Evolutionary conservation across 805 yeast species (phyloP), one percentile per base, ranked within the genome.

Genomic region (Brettanomyces sp.): DNA sequence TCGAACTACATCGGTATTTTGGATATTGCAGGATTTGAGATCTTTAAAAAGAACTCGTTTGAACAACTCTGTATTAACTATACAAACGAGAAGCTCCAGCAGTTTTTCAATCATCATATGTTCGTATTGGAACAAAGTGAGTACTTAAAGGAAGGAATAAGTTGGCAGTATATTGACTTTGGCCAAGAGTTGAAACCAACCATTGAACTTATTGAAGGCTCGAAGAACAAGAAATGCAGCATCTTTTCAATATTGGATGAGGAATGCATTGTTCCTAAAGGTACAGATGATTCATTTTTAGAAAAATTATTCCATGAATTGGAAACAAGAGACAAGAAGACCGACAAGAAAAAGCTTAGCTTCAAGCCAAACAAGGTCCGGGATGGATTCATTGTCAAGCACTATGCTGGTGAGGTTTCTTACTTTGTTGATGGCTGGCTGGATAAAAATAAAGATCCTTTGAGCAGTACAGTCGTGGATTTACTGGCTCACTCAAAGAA

Each of bases 401-500:
- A 93, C 65, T 93, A 93, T 65, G 99, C 99, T 23, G 97, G 96
- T 8, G 81, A 80, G 47, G 99, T 93, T n/a, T 96, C 90, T 56
- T 93, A 93, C 63, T 77, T 85, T 33, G 83, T 88, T 22, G 90
- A 84, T 18, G 91, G 90, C 32, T 93, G 99, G 99, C 67, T 93
- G 24, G 87, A 87, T 51, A 93, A 93, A 65, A 93, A 93, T 61
- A 86, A 85, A 53, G 99, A 93, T 60, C 99, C 98, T 0, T 70
- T 93, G 36, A 86, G 82, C 55, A 95, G 87, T 43, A 77, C 80
- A 46, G 71, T 91, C 9, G 67, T 84, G 41, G 75, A 71, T 36
- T 66, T 89, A 34, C 63, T 91, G 35, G 65, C 80, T 0, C 57
- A 63, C 4, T 87, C 96, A 0, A 52, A 64, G 0, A 80, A 82